Base-by-base conservation (phyloP, 805 yeast species). In the Pichia occidentalis region DNA sequence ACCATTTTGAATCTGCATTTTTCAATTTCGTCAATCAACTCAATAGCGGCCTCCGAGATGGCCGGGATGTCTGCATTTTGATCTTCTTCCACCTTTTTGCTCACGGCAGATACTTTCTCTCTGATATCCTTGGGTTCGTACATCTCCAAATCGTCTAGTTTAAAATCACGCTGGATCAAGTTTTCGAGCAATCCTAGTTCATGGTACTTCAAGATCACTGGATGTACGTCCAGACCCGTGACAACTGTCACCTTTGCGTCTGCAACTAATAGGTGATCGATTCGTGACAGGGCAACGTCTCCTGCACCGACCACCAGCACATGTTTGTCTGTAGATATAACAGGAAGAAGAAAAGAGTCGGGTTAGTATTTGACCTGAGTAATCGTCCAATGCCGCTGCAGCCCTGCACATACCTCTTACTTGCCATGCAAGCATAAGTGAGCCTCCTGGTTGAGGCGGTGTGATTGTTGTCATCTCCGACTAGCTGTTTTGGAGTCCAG, bases 251-350 rank as follows among this genome's bases (percentile, higher is more conserved):
- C 70, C 36, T 65, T 67, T 8, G 92, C 90, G 46, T 78, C 72
- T 0, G 94, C 88, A 13, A 72, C 71, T 4, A 83, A 55, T 16
- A 85, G 63, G 51, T 81, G 85, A 37, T 70, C 64, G 3, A 84
- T 75, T 36, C 95, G 60, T 13, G 85, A 72, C 9, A 77, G 64
- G 0, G 87, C 95, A 7, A 85, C 95, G 32, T 76, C 81, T 9
- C 85, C 85, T 6, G 81, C 86, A 0, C 95, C 95, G 28, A 84
- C 73, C 1, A 84, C 82, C 8, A 84, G 64, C 12, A 82, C 84
- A 47, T 73, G 84, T 32, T 69, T 69, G 45, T 68, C 71, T 60
- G 23, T 14, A 7, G n/a, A n/a, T n/a, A n/a, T n/a, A n/a, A n/a
- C n/a, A n/a, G n/a, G n/a, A n/a, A n/a, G n/a, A n/a, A n/a, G n/a